Evolutionary conservation across 352 stramenopile genomes (phyloP), one percentile per base, ranked within the genome.

Genomic region (Globisporangium carolinianum): DNA sequence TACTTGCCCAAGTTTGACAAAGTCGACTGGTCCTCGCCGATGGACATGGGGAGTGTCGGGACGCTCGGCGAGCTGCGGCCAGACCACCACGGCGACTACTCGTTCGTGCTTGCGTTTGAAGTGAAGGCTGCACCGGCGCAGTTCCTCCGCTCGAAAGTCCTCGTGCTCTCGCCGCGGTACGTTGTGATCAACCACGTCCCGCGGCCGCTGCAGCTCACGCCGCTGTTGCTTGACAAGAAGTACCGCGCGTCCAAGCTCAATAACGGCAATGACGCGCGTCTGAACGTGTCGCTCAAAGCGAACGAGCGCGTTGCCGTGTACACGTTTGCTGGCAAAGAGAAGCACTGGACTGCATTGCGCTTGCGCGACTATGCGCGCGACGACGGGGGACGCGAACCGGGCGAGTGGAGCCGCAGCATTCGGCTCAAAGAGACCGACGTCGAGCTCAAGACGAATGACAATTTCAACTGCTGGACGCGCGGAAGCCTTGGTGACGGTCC

Each of bases 141-240:
- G 58, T 95, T 94, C 51, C 87, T 83, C 61, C 70, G 82, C 5
- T 87, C 86, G 8, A 94, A 92, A 67, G 87, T 95, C 45, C 63
- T 93, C 36, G 68, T 86, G 2, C 74, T 95, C 45, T 86, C 83
- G 14, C 86, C 86, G 11, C 79, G 86, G 6, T 93, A 82, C 58
- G 69, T 94, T 37, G 58, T 95, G 12, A 57, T 88, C 45, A 94
- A 86, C 48, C 67, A 68, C 41, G 76, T 93, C 0, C 67, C 72
- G 4, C 75, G 84, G 18, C 57, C 69, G 15, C 54, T 95, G 24
- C 78, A 95, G 51, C 61, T 93, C 36, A 88, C 77, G 7, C 84
- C 84, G 0, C 56, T 95, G 48, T 72, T 87, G 41, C 42, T 95
- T n/a, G 76, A 91, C 60, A 94, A 95, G 58, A 89, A 89, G 58